Base-by-base conservation (phyloP, 768 basidiomycete genomes). In the Tulasnella calospora region DNA sequence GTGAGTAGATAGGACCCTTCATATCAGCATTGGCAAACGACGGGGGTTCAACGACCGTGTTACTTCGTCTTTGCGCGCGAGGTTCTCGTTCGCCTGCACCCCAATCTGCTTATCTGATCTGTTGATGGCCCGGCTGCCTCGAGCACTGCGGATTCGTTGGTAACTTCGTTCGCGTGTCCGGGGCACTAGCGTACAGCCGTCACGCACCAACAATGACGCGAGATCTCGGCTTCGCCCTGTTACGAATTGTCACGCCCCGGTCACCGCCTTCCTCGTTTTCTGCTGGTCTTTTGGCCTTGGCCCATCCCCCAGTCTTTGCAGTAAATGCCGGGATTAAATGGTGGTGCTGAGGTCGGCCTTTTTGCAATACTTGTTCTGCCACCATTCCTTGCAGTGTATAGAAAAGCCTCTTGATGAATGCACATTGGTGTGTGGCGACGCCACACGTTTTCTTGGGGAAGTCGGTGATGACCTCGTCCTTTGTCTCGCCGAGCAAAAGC, bases 61-160 rank as follows among this genome's bases (percentile, higher is more conserved):
- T 67, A 67, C 61, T 30, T 30, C 57, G 57, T 61, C 33, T 35
- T 44, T 44, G 15, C 44, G 61, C 61, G 61, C 33, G 61, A 67
- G 61, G 61, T 67, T 33, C 61, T 67, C 61, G 30, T 67, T 30
- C 61, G 61, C 61, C 61, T 15, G 61, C 61, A 67, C 61, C 61
- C 61, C 30, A 67, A 67, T 67, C 61, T 67, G 61, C 61, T 67
- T 67, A 67, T 67, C 61, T 67, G 61, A 67, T 67, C 61, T 67
- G 13, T 33, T 67, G 30, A 27, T 67, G 61, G 61, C 27, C 33
- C 61, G 30, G 61, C 61, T 67, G 23, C 51, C 51, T 67, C 61
- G 12, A 67, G 61, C 61, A 67, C 61, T 33, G 61, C 61, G n/a
- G 61, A 67, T 35, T 27, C 27, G 30, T 33, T 67, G 61, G 61